Evolutionary conservation across 805 yeast species (phyloP).

Genomic region (Suhomyces xylopsoci): DNA sequence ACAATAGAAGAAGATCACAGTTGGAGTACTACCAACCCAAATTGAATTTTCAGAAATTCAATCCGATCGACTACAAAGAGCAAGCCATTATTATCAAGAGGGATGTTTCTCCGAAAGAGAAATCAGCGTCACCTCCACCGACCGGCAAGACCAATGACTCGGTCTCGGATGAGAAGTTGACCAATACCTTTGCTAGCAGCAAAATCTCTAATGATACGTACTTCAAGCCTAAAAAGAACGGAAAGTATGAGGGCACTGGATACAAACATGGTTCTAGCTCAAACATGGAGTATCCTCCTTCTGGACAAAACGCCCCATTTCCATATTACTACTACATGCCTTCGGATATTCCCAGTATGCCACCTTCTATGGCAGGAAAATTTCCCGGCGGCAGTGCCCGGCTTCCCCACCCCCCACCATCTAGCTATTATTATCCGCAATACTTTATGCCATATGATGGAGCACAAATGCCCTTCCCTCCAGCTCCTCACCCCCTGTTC

Average conservation of each 20-base stretch:
- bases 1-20: constrained; percentile 1
- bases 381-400: constrained; percentile 18
- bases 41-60: neutral
- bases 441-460: constrained; percentile 22
- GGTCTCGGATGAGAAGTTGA: neutral
- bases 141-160: constrained; percentile 3
- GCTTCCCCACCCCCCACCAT: constrained; percentile 19
- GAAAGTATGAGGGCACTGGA: neutral
- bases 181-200: neutral
- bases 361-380: constrained; percentile 8
- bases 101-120: neutral
- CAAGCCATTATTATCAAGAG: neutral
- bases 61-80: neutral
- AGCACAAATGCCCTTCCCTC: constrained; percentile 13
- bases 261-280: neutral
- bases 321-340: constrained; percentile 20
- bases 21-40: constrained; percentile 9
- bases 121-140: neutral
- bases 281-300: neutral
- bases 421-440: constrained; percentile 28
- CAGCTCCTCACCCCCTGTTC: constrained; percentile 14
- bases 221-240: neutral
- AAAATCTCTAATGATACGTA: neutral
- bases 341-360: neutral
- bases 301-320: neutral